phyloP scores from a whole-genome alignment of 257 asterid species.

The Solanum boliviense region DNA sequence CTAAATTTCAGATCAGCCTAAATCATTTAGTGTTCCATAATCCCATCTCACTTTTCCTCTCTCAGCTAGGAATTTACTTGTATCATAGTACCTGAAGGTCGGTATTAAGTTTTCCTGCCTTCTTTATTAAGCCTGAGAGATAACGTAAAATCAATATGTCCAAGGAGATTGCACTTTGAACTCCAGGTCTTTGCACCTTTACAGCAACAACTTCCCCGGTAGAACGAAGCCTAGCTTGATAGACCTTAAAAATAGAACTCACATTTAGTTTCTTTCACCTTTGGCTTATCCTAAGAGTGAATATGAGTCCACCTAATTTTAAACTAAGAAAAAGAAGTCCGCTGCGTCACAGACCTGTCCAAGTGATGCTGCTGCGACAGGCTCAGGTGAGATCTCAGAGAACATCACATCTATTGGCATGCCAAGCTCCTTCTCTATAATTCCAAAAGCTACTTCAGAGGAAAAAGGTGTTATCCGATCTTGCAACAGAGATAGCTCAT shows the following conservation, averaged over 20 bases:
- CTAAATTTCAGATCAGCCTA: background rate
- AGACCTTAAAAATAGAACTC: conserved; percentile 42
- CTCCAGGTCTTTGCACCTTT: conserved; percentile 98
- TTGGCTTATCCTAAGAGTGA: background rate
- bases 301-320: background rate
- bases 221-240: conserved; percentile 87
- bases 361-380: conserved; percentile 97
- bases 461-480: conserved; percentile 92
- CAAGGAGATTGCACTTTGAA: conserved; percentile 89
- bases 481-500: conserved; percentile 86
- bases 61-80: conserved; percentile 3
- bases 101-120: conserved; percentile 69
- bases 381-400: conserved; percentile 93
- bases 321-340: background rate
- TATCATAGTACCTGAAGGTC: conserved; percentile 70
- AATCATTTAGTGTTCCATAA: background rate
- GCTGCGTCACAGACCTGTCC: conserved; percentile 58
- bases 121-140: conserved; percentile 67
- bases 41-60: background rate
- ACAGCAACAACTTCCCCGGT: conserved; percentile 78
- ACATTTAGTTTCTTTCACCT: background rate
- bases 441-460: conserved; percentile 69
- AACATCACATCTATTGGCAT: conserved; percentile 67
- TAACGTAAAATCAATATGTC: conserved; percentile 81
- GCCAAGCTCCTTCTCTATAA: conserved; percentile 77